phyloP scores from a whole-genome alignment of 73 alveolate genomes.

The Paramecium sonneborni region DNA sequence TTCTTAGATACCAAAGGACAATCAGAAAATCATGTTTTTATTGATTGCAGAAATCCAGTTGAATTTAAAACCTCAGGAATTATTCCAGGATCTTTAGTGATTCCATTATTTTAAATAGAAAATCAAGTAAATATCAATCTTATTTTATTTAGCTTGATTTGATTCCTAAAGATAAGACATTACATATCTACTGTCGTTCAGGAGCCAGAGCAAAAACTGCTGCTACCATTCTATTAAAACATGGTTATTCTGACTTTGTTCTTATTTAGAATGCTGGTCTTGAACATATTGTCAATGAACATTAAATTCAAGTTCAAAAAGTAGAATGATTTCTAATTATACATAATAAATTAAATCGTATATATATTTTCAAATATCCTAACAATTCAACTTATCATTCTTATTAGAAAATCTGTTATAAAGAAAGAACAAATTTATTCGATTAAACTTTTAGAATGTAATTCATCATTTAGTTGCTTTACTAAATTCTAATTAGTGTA shows the following conservation, averaged over 20 bases:
- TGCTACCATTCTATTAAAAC: neutral
- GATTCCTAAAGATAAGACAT: conserved; percentile 51
- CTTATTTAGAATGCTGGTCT: neutral
- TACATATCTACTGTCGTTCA: conserved; percentile 52
- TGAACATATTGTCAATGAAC: neutral
- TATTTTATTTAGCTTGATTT: neutral
- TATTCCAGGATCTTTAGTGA: neutral
- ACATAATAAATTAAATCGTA: too few species aligned
- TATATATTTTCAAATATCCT: too few species aligned
- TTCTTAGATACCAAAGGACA: neutral
- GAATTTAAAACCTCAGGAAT: conserved; percentile 50
- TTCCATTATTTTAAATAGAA: conserved; percentile 44
- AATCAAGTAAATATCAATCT: neutral
- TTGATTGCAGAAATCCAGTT: conserved; percentile 51
- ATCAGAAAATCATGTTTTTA: neutral
- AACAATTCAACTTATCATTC: neutral
- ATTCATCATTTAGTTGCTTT: neutral
- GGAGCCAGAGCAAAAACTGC: conserved; percentile 61
- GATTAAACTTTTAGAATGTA: neutral
- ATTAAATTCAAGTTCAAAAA: neutral
- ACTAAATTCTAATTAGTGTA: neutral
- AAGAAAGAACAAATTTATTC: neutral
- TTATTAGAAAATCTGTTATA: neutral
- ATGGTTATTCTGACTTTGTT: neutral
- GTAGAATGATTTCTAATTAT: neutral